These are phyloP conservation scores for Penicillium sumatraense DNA, from an alignment of 2,329 filamentous ascomycete genomes.

Conservation along the genomic window DNA sequence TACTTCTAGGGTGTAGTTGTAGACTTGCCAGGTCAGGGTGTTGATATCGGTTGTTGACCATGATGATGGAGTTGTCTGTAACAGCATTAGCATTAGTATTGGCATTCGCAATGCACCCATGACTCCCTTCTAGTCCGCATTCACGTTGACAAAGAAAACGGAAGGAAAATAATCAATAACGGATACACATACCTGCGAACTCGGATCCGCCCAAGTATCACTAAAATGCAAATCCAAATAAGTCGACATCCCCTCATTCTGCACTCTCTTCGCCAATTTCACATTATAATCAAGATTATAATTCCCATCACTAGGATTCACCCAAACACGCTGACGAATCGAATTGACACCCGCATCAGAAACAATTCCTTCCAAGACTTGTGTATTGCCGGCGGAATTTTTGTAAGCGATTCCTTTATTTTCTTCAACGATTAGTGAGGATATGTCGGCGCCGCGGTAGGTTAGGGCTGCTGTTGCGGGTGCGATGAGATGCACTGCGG, in stretches of 20 bases:
- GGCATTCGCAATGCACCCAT: too few species aligned
- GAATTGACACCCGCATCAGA: constrained; percentile 68
- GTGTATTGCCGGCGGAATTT: constrained; percentile 55
- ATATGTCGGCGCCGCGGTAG: constrained; percentile 73
- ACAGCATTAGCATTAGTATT: not conserved
- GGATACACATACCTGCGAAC: constrained; percentile 56
- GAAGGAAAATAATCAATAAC: not conserved
- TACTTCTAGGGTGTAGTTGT: constrained; percentile 70
- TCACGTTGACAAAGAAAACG: not conserved
- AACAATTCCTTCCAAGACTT: constrained; percentile 67
- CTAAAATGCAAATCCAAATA: constrained; percentile 69
- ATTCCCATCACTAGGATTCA: constrained; percentile 66
- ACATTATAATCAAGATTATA: constrained; percentile 75
- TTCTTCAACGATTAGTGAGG: constrained; percentile 68
- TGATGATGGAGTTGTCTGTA: constrained; percentile 59
- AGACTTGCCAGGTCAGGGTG: constrained; percentile 64
- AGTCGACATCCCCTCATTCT: constrained; percentile 64
- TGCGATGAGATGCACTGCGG: constrained; percentile 17
- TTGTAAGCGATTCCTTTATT: constrained; percentile 65
- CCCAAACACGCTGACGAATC: constrained; percentile 73
- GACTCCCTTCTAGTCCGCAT: not conserved
- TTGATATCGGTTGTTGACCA: constrained; percentile 65
- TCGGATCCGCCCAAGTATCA: constrained; percentile 74
- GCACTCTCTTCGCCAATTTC: constrained; percentile 66
- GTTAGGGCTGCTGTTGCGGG: constrained; percentile 55